phyloP scores from a whole-genome alignment of 106 monocot species.

The Alisma plantagoaquatica region DNA sequence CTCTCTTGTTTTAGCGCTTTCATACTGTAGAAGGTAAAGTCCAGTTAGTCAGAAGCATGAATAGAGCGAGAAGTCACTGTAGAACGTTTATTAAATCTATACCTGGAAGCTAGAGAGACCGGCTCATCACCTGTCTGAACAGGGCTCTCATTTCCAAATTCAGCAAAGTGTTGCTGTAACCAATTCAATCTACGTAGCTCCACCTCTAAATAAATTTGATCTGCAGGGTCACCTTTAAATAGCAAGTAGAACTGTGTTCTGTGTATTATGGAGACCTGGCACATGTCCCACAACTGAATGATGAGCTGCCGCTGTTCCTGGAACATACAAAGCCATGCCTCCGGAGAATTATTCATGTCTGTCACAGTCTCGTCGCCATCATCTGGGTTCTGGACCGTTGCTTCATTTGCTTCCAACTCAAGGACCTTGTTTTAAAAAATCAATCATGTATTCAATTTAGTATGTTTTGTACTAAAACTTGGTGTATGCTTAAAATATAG shows the following conservation, averaged over 20 bases:
- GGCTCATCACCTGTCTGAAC: constrained; percentile 51
- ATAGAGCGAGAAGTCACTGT: background rate
- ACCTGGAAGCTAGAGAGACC: constrained; percentile 69
- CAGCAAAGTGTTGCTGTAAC: constrained; percentile 65
- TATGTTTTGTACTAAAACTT: no score
- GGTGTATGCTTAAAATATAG: no score
- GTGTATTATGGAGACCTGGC: constrained; percentile 88
- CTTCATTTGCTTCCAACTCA: constrained; percentile 89
- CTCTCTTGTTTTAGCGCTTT: constrained; percentile 73
- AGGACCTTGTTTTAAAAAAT: constrained; percentile 39
- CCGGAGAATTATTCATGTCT: constrained; percentile 36
- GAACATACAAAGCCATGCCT: constrained; percentile 46
- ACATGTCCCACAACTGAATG: constrained; percentile 77
- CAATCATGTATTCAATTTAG: background rate
- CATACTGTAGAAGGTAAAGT: constrained; percentile 36
- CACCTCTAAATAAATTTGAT: constrained; percentile 95
- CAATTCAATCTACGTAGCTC: constrained; percentile 78
- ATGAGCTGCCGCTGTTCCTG: constrained; percentile 73
- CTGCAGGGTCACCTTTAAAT: constrained; percentile 80
- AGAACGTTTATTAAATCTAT: background rate
- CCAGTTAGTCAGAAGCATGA: background rate
- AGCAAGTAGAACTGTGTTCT: constrained; percentile 87
- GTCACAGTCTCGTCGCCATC: constrained; percentile 30
- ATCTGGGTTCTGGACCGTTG: constrained; percentile 5
- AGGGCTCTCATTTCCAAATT: constrained; percentile 47